phyloP scores from a whole-genome alignment of 1,284 basidiomycete genomes.

The Rhodotorula sp. region DNA sequence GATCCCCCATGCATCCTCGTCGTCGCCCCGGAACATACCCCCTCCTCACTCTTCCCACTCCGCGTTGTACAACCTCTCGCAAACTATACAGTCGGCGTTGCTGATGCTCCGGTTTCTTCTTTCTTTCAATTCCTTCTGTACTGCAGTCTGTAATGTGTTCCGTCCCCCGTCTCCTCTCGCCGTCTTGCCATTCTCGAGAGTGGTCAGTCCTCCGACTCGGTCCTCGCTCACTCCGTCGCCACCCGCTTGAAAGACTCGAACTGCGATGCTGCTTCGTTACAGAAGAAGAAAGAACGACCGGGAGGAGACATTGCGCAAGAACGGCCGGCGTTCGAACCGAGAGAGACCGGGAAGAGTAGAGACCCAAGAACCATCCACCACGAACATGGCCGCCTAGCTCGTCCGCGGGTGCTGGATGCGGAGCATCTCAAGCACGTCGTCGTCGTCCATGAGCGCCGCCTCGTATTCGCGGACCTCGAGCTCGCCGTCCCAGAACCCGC shows the following conservation, averaged over 20 bases:
- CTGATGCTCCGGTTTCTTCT: no score
- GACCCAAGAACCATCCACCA: not conserved
- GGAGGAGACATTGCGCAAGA: not conserved
- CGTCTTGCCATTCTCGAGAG: no score
- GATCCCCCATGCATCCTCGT: not conserved
- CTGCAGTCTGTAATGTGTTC: not conserved
- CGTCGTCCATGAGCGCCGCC: conserved; percentile 2
- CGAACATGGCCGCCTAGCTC: not conserved
- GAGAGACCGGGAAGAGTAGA: not conserved
- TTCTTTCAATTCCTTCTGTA: not conserved
- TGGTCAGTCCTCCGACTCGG: no score
- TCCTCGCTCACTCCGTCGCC: no score
- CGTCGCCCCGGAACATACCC: not conserved
- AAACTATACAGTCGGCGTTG: not conserved
- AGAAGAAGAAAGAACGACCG: not conserved
- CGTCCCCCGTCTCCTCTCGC: not conserved
- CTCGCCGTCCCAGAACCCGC: conserved; percentile 14
- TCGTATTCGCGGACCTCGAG: conserved; percentile 9
- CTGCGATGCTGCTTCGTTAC: no score
- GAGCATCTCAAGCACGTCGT: conserved; percentile 7
- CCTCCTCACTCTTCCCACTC: not conserved
- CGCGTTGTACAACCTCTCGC: not conserved
- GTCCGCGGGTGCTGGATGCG: conserved; percentile 4
- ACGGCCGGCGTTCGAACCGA: not conserved
- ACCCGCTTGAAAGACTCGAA: no score